Percentiles rank a stretch among this genome's conserved stretches.
Evolutionary conservation across 306 rosid genomes (phyloP).

Genomic region (Acmispon strigosus): DNA sequence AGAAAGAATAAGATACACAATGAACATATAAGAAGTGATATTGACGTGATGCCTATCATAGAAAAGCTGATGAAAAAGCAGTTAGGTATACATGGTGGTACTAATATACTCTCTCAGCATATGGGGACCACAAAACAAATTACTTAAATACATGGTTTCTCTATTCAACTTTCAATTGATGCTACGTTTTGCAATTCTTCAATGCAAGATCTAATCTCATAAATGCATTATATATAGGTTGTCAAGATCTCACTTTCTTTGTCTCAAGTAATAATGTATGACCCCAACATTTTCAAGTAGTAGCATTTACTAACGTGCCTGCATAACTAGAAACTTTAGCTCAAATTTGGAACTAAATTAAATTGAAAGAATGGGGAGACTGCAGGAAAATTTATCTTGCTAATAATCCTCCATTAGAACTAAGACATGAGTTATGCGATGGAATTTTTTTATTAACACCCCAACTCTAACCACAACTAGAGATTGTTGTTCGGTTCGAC

Average conservation of each 20-base stretch:
- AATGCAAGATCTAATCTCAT: slow-evolving; percentile 35
- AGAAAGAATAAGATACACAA: too few species aligned
- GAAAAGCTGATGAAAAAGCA: too few species aligned
- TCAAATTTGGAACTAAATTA: slow-evolving; percentile 11
- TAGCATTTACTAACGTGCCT: background rate
- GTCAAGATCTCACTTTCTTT: slow-evolving; percentile 16
- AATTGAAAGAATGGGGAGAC: slow-evolving; percentile 1
- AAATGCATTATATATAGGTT: slow-evolving; percentile 21
- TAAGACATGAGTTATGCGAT: too few species aligned
- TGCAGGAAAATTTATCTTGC: background rate
- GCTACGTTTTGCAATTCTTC: slow-evolving; percentile 16
- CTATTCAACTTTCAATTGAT: slow-evolving; percentile 19
- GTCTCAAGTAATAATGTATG: background rate
- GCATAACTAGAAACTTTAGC: background rate
- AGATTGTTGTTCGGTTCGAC: too few species aligned
- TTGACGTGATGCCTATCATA: too few species aligned
- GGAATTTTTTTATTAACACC: too few species aligned
- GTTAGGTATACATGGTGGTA: too few species aligned
- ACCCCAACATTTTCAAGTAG: background rate
- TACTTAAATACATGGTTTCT: slow-evolving; percentile 1
- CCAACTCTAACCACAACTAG: too few species aligned
- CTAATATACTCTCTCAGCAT: too few species aligned
- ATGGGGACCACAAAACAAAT: slow-evolving; percentile 33
- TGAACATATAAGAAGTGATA: too few species aligned
- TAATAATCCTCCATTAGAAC: too few species aligned